Percentiles rank a stretch among this genome's conserved stretches.
Conservation (phyloP, 2,329 filamentous ascomycete species). For the Beauveria bassiana region DNA sequence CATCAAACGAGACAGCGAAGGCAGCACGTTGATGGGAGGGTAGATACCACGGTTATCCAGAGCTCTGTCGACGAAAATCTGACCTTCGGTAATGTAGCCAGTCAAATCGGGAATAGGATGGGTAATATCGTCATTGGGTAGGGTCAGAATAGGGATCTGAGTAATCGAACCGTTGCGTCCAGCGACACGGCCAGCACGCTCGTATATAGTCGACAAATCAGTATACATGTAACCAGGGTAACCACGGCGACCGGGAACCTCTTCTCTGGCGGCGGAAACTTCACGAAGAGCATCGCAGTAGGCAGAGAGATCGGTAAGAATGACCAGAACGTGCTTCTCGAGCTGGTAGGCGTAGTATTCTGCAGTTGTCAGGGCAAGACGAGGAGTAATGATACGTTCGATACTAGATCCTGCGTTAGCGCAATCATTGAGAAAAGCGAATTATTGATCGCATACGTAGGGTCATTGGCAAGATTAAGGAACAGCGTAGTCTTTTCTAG, state of each 20-base stretch:
- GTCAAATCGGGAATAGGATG: slow-evolving; percentile 98
- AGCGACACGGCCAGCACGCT: slow-evolving; percentile 93
- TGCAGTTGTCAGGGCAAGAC: slow-evolving; percentile 93
- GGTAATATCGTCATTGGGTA: slow-evolving; percentile 99
- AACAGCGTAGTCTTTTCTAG: slow-evolving; percentile 96
- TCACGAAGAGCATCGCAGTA: slow-evolving; percentile 99
- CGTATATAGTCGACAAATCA: slow-evolving; percentile 99
- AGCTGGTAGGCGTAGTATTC: slow-evolving; percentile 99
- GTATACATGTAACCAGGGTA: slow-evolving; percentile 99
- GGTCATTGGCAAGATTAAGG: slow-evolving; percentile 98
- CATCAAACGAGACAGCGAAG: slow-evolving; percentile 97
- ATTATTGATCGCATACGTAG: slow-evolving; percentile 62
- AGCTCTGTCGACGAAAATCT: slow-evolving; percentile 94
- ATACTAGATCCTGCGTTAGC: slow-evolving; percentile 50
- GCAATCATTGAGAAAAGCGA: no score
- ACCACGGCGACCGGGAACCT: slow-evolving; percentile 97
- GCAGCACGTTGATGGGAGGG: slow-evolving; percentile 96
- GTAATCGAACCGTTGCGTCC: slow-evolving; percentile 98
- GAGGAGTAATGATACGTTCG: slow-evolving; percentile 98
- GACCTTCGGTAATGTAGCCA: slow-evolving; percentile 97
- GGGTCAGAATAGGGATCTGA: slow-evolving; percentile 96
- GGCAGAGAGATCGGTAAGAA: slow-evolving; percentile 93
- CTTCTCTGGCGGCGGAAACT: slow-evolving; percentile 94
- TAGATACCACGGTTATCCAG: slow-evolving; percentile 96
- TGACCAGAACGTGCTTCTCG: slow-evolving; percentile 98